A percentile compares a stretch with the other conserved stretches of the same genome.
Evolutionary conservation across 2,329 filamentous ascomycete species (phyloP).

Genomic region (Alternaria infectoria): DNA sequence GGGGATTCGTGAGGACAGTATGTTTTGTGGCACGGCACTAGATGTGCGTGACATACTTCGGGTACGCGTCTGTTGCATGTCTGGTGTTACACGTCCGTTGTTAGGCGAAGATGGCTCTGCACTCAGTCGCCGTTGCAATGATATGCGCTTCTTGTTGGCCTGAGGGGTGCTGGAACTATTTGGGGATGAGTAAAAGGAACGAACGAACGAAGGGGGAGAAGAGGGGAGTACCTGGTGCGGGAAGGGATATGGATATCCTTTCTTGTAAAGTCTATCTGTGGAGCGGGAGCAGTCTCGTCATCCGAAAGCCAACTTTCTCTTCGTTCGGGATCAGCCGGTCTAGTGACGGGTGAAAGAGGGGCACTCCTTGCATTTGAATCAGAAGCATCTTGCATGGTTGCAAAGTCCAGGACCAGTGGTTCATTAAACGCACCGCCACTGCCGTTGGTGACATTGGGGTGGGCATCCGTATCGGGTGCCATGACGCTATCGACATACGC

Average conservation of each 20-base stretch:
- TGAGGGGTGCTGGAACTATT: slow-evolving; percentile 30
- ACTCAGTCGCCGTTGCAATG: slow-evolving; percentile 24
- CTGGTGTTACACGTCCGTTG: slow-evolving; percentile 22
- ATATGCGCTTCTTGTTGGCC: slow-evolving; percentile 26
- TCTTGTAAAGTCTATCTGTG: slow-evolving; percentile 42
- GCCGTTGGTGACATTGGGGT: slow-evolving; percentile 12
- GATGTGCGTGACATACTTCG: slow-evolving; percentile 22
- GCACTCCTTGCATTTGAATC: slow-evolving; percentile 26
- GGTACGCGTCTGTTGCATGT: slow-evolving; percentile 17
- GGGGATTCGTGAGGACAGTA: slow-evolving; percentile 11
- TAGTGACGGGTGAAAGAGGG: slow-evolving; percentile 23
- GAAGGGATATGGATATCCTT: slow-evolving; percentile 47
- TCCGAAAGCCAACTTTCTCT: slow-evolving; percentile 32
- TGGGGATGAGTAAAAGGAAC: slow-evolving; percentile 16
- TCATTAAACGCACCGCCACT: slow-evolving; percentile 32
- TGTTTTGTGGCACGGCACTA: slow-evolving; percentile 11
- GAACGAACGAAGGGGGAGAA: neutral
- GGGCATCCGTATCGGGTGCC: slow-evolving; percentile 22
- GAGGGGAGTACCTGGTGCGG: slow-evolving; percentile 42
- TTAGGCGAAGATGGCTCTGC: slow-evolving; percentile 18
- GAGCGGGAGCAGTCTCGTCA: slow-evolving; percentile 40
- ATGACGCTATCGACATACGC: slow-evolving; percentile 40
- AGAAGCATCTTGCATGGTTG: slow-evolving; percentile 31
- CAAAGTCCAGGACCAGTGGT: slow-evolving; percentile 40
- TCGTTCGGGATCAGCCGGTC: slow-evolving; percentile 12